A percentile compares a stretch with the other conserved stretches of the same genome.
Evolutionary conservation across 1,139 yeast species (phyloP).

Genomic region (Geotrichum bryndzae): DNA sequence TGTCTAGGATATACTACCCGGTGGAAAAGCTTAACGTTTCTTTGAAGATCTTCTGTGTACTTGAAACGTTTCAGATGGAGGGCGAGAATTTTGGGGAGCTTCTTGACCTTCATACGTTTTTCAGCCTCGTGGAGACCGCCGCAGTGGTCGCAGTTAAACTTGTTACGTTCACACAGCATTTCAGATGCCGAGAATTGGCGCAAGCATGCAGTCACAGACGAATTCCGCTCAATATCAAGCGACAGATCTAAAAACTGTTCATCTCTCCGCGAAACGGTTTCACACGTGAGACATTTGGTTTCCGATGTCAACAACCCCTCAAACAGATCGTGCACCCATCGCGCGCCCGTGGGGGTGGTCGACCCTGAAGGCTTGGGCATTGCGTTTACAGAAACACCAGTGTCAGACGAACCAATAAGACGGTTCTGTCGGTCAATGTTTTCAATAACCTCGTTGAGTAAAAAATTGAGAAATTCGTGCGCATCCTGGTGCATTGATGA

Average conservation of each 20-base stretch:
- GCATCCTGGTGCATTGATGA: conserved; percentile 98
- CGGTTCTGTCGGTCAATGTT: conserved; percentile 40
- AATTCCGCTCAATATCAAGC: conserved; percentile 71
- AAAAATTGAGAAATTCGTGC: conserved; percentile 86
- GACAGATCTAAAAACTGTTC: conserved; percentile 84
- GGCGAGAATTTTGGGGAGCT: conserved; percentile 71
- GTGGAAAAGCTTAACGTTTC: conserved; percentile 82
- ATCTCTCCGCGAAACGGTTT: conserved; percentile 74
- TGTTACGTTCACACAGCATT: conserved; percentile 77
- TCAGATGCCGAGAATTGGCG: conserved; percentile 81
- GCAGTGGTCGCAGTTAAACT: conserved; percentile 88
- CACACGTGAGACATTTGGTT: conserved; percentile 86
- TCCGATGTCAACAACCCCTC: conserved; percentile 84
- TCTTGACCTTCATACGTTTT: conserved; percentile 76
- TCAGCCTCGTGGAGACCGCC: conserved; percentile 92
- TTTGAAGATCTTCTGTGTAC: conserved; percentile 74
- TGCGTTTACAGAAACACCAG: conserved; percentile 9
- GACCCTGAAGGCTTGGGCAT: conserved; percentile 30
- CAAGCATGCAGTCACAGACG: conserved; percentile 69
- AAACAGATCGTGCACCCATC: conserved; percentile 66
- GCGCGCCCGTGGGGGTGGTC: conserved; percentile 28
- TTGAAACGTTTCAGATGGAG: conserved; percentile 87
- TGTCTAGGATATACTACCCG: conserved; percentile 74
- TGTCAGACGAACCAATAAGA: conserved; percentile 17
- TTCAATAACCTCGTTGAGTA: conserved; percentile 78